Evolutionary conservation across 2,329 filamentous ascomycete genomes (phyloP).

Genomic region (Xylaria multiplex): DNA sequence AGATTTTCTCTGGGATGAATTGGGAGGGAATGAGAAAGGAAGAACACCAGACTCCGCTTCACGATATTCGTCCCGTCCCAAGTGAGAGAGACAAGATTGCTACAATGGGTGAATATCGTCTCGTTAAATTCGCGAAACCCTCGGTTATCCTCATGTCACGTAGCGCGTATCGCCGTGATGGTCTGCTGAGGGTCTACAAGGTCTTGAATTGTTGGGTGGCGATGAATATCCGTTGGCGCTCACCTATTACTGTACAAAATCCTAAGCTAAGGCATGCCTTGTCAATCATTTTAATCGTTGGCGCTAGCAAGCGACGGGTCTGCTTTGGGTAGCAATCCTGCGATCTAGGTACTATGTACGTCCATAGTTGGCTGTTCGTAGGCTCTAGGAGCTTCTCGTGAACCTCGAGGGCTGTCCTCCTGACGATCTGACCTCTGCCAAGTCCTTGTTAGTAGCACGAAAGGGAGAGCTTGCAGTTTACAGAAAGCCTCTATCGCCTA

Average conservation of each 20-base stretch:
- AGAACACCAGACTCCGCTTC: not conserved
- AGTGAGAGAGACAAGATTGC: not conserved
- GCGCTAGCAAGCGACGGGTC: not conserved
- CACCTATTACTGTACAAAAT: constrained; percentile 8
- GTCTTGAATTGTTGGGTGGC: not conserved
- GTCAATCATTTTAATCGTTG: not conserved
- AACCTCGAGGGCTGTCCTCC: not conserved
- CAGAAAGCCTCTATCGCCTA: not conserved
- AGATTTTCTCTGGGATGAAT: not conserved
- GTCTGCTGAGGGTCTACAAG: not conserved
- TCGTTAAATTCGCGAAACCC: not conserved
- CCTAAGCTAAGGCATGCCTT: not conserved
- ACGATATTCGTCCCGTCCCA: too few species aligned
- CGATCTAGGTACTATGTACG: not conserved
- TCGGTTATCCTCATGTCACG: too few species aligned
- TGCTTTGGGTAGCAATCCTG: not conserved
- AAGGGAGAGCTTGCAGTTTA: not conserved
- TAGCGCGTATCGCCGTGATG: not conserved
- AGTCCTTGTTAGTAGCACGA: not conserved
- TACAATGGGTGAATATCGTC: too few species aligned
- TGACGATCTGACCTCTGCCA: not conserved
- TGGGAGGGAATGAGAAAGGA: not conserved
- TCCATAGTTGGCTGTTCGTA: not conserved
- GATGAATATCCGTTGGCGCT: not conserved
- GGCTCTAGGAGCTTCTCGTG: not conserved